Evolutionary conservation across 768 basidiomycete species (phyloP), one percentile per base, ranked within the genome.

Genomic region (Pilatotrama ljubarskyi): DNA sequence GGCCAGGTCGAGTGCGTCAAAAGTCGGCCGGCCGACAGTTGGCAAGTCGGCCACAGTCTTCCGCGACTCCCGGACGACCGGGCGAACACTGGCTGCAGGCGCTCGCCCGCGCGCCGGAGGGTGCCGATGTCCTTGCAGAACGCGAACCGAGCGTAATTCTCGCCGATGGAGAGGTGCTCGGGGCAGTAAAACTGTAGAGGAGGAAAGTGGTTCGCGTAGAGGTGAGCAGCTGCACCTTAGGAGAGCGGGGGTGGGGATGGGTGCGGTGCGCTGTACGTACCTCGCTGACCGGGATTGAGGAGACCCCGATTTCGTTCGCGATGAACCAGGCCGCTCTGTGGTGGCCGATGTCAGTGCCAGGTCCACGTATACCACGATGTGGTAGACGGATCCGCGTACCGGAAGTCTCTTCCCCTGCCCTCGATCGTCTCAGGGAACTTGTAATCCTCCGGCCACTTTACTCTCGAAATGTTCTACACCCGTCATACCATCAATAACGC

Each of bases 111-210:
- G 22, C 75, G 77, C 56, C 77, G 81, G 13, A 99, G 80, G 0
- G 93, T 95, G 38, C 90, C 91, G n/a, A 85, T 60, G 68, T 98
- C 96, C 71, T 99, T 99, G 80, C 96, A 97, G 78, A 96, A 95
- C 1, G 94, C 87, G 71, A 98, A 97, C 54, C 93, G 84, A n/a
- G 82, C 85, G 69, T 87, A 96, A 48, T 80, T 86, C 73, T 95
- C 93, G 20, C 95, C 95, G 58, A 96, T 91, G 59, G 73, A 73
- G 26, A 86, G 80, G 68, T 97, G 94, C 54, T 92, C 90, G 63
- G 86, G 81, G 68, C 92, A 94, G 74, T 95, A 97, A 75, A 97
- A 97, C 93, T 95, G 61, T 24, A 14, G 8, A 10, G 14, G 6
- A 22, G 22, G 35, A 5, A 46, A 3, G 14, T 25, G 24, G 22